phyloP scores from a whole-genome alignment of 2,329 filamentous ascomycete genomes.

The Colletotrichum tabaci region DNA sequence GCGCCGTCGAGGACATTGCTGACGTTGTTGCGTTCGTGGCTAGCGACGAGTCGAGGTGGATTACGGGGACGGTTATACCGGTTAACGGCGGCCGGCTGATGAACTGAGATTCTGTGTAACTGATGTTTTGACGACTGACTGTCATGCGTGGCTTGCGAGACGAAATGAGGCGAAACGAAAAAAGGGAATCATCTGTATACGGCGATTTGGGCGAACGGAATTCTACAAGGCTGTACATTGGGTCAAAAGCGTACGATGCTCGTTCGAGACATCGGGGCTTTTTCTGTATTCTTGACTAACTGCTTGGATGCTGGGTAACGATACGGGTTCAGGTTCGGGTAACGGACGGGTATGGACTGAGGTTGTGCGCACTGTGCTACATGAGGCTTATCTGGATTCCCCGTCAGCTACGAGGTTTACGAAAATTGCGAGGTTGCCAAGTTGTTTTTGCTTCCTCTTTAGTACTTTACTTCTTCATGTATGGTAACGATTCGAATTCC shows the following conservation, averaged over 20 bases:
- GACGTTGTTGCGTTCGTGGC: slow-evolving; percentile 43
- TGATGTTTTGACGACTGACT: neutral
- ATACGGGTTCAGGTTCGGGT: slow-evolving; percentile 15
- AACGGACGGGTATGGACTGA: slow-evolving; percentile 1
- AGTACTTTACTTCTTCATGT: neutral
- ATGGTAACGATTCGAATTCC: slow-evolving; percentile 10
- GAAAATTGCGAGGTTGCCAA: neutral
- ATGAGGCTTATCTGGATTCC: slow-evolving; percentile 15
- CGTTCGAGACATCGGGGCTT: slow-evolving; percentile 30
- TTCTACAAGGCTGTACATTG: slow-evolving; percentile 28
- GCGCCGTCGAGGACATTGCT: slow-evolving; percentile 43
- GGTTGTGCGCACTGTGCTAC: slow-evolving; percentile 25
- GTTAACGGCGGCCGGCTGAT: slow-evolving; percentile 43
- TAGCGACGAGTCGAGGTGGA: slow-evolving; percentile 43
- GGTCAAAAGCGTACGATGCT: slow-evolving; percentile 31
- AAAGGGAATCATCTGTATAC: slow-evolving; percentile 6
- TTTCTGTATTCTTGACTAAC: slow-evolving; percentile 15
- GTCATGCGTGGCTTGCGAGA: neutral
- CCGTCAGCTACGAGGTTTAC: neutral
- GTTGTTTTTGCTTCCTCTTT: neutral
- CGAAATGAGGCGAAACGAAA: neutral
- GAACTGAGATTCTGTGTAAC: slow-evolving; percentile 25
- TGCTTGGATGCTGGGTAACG: slow-evolving; percentile 14
- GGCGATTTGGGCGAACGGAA: neutral
- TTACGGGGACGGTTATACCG: slow-evolving; percentile 42